Evolutionary conservation across 371 early-diverging fungal species (phyloP).

Genomic region (Catenaria anguillulae): DNA sequence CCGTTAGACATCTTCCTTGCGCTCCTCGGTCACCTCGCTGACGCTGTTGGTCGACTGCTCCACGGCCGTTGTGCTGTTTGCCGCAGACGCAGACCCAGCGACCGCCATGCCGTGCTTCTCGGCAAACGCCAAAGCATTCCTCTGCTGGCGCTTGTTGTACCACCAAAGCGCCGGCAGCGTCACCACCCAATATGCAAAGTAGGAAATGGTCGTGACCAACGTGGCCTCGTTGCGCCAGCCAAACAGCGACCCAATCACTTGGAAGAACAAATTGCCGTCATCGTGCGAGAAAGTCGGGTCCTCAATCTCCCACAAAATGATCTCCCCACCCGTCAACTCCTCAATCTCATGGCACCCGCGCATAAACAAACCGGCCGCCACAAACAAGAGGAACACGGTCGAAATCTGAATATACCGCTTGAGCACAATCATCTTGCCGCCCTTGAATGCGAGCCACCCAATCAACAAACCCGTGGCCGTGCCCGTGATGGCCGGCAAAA

Average conservation of each 20-base stretch:
- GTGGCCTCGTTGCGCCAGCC: not conserved
- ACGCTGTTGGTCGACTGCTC: too few species aligned
- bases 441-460: not conserved
- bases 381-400: constrained; percentile 1
- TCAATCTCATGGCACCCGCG: not conserved
- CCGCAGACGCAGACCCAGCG: too few species aligned
- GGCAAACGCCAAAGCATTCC: not conserved
- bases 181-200: constrained; percentile 4
- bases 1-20: too few species aligned
- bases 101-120: too few species aligned
- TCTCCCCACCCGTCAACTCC: not conserved
- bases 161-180: not conserved
- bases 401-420: not conserved
- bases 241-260: not conserved
- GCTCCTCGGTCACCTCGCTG: too few species aligned
- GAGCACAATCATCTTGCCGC: not conserved
- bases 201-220: not conserved
- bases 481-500: constrained; percentile 1
- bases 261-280: not conserved
- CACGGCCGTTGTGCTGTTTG: too few species aligned
- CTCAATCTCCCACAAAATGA: not conserved
- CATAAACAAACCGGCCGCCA: not conserved
- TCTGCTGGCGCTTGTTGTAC: not conserved
- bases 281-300: not conserved
- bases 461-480: not conserved